Evolutionary conservation across 257 asterid genomes (phyloP).

Genomic region (Ligustrum vulgare): DNA sequence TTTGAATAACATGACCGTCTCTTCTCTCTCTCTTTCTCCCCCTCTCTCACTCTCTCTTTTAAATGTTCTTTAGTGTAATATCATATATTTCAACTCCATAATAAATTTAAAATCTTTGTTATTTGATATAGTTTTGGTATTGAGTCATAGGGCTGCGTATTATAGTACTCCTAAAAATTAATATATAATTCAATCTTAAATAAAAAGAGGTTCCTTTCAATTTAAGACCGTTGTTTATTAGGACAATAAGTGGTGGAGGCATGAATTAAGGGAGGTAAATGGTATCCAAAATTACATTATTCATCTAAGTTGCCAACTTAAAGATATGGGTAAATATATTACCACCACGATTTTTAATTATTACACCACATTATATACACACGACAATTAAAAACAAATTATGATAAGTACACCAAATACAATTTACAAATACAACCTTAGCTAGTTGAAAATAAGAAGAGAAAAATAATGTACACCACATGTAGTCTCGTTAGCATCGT

Average conservation of each 20-base stretch:
- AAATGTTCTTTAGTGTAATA: background rate
- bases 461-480: too few relatives aligned
- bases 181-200: background rate
- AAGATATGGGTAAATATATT: too few relatives aligned
- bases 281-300: background rate
- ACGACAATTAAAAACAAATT: too few relatives aligned
- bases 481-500: too few relatives aligned
- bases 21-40: conserved; percentile 7
- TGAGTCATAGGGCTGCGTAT: conserved; percentile 4
- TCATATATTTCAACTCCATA: background rate
- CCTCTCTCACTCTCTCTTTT: conserved; percentile 4
- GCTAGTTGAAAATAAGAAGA: too few relatives aligned
- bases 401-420: too few relatives aligned
- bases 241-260: background rate
- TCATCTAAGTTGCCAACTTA: background rate
- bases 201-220: background rate
- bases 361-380: too few relatives aligned
- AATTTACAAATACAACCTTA: too few relatives aligned
- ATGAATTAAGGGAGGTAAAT: background rate
- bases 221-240: background rate
- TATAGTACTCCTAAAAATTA: background rate
- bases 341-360: too few relatives aligned
- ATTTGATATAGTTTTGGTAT: conserved; percentile 10
- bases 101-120: background rate
- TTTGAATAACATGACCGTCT: conserved; percentile 22